Percentiles rank a stretch among this genome's conserved stretches.
Evolutionary conservation across 306 rosid species (phyloP).

Genomic region (Pterocarpus macrocarpus): DNA sequence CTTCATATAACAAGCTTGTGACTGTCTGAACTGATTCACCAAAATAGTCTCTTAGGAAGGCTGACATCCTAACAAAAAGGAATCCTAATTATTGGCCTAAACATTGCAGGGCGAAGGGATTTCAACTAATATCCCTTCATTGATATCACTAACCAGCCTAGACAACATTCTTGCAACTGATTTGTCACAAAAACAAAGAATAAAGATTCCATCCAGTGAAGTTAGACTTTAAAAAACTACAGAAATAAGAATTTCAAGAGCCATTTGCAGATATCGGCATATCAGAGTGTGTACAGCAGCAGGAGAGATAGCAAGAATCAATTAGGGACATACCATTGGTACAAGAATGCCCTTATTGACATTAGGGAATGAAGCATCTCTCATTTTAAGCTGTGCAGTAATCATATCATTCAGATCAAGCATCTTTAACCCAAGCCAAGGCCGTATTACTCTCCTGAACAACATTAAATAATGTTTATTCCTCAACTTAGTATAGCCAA

Average conservation of each 20-base stretch:
- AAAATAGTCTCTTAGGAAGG: background rate
- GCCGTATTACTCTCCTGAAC: slow-evolving; percentile 88
- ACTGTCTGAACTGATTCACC: slow-evolving; percentile 11
- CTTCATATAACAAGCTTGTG: slow-evolving; percentile 6
- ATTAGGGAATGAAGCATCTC: slow-evolving; percentile 74
- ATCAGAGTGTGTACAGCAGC: background rate
- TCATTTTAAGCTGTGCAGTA: slow-evolving; percentile 73
- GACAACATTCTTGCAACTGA: slow-evolving; percentile 1
- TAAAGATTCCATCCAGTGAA: slow-evolving; percentile 24
- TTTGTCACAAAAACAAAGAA: slow-evolving; percentile 5
- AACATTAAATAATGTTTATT: slow-evolving; percentile 36
- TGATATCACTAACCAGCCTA: slow-evolving; percentile 16
- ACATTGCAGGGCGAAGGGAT: background rate
- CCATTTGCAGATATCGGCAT: background rate
- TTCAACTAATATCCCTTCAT: slow-evolving; percentile 25
- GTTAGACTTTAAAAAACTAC: slow-evolving; percentile 5
- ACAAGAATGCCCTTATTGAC: slow-evolving; percentile 83
- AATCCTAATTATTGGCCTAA: slow-evolving; percentile 8
- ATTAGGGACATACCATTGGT: slow-evolving; percentile 64
- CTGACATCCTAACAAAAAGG: background rate
- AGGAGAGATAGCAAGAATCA: slow-evolving; percentile 20
- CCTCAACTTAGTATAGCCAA: slow-evolving; percentile 30
- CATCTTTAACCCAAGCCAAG: slow-evolving; percentile 97
- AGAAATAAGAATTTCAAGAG: background rate
- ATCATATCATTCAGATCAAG: slow-evolving; percentile 85